Percentiles rank a stretch among this genome's conserved stretches.
Evolutionary conservation across 768 basidiomycete species (phyloP).

Genomic region (Hygrocybe punicea): DNA sequence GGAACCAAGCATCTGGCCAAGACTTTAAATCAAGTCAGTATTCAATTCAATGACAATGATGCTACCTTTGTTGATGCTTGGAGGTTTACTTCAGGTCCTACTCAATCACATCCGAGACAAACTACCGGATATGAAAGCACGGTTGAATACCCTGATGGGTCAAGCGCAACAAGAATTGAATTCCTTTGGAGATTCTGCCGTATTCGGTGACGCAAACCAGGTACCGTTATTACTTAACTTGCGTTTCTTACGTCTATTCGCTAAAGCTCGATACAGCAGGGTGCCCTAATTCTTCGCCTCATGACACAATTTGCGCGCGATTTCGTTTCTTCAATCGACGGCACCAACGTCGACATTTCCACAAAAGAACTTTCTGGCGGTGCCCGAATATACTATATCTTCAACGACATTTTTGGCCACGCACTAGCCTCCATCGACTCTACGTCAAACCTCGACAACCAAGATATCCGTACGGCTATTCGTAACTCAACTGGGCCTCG

Average conservation of each 20-base stretch:
- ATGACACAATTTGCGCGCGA: conserved; percentile 99
- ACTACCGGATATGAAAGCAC: conserved; percentile 98
- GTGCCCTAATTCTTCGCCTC: conserved; percentile 83
- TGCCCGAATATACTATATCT: conserved; percentile 98
- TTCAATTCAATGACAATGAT: background rate
- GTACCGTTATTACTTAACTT: conserved; percentile 31
- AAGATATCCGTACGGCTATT: conserved; percentile 97
- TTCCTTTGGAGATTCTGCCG: conserved; percentile 90
- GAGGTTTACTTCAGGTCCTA: conserved; percentile 56
- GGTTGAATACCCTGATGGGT: conserved; percentile 96
- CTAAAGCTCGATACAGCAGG: conserved; percentile 52
- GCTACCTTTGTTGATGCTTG: background rate
- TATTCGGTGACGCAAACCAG: conserved; percentile 89
- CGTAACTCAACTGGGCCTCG: conserved; percentile 96
- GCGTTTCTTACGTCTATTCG: background rate
- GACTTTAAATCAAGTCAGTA: conserved; percentile 82
- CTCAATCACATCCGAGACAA: conserved; percentile 99
- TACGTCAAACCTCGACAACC: conserved; percentile 83
- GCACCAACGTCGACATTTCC: conserved; percentile 91
- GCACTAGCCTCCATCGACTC: conserved; percentile 89
- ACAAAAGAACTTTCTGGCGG: conserved; percentile 98
- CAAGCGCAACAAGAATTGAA: conserved; percentile 98
- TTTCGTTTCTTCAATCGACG: conserved; percentile 95
- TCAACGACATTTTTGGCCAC: conserved; percentile 95
- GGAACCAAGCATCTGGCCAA: conserved; percentile 95